Evolutionary conservation across 106 monocot genomes (phyloP).

Genomic region (Phalaenopsis equestris): DNA sequence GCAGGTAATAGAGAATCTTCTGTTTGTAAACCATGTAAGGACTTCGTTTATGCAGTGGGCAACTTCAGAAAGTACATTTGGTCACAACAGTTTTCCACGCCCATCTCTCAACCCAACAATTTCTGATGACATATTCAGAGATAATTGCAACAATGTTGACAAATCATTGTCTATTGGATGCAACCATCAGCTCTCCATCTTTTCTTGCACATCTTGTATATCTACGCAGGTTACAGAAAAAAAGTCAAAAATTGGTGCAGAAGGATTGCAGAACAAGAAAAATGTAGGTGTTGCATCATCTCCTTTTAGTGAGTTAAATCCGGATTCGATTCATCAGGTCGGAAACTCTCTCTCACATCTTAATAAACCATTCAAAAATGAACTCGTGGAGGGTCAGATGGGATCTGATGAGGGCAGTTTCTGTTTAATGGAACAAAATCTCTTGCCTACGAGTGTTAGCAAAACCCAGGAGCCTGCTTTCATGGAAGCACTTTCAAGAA

Average conservation of each 20-base stretch:
- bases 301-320: neutral
- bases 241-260: constrained; percentile 2
- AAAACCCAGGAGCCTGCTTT: constrained; percentile 2
- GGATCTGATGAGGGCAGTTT: constrained; percentile 10
- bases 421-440: constrained; percentile 13
- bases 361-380: neutral
- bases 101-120: neutral
- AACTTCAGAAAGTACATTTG: constrained; percentile 4
- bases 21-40: constrained; percentile 38
- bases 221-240: constrained; percentile 8
- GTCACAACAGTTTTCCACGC: constrained; percentile 7
- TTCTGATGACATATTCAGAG: constrained; percentile 1
- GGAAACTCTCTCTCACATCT: constrained; percentile 3
- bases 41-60: constrained; percentile 30
- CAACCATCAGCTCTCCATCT: constrained; percentile 2
- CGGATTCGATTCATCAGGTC: neutral
- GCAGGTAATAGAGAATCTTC: constrained; percentile 57
- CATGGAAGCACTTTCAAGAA: constrained; percentile 2
- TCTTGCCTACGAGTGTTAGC: constrained; percentile 6
- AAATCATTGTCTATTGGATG: neutral
- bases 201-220: constrained; percentile 11
- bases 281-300: neutral
- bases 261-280: constrained; percentile 4
- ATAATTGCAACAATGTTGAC: constrained; percentile 3
- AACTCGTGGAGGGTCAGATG: constrained; percentile 4